Evolutionary conservation across 2,329 filamentous ascomycete species (phyloP), one percentile per base, ranked within the genome.

Genomic region (Fusarium robinianum): DNA sequence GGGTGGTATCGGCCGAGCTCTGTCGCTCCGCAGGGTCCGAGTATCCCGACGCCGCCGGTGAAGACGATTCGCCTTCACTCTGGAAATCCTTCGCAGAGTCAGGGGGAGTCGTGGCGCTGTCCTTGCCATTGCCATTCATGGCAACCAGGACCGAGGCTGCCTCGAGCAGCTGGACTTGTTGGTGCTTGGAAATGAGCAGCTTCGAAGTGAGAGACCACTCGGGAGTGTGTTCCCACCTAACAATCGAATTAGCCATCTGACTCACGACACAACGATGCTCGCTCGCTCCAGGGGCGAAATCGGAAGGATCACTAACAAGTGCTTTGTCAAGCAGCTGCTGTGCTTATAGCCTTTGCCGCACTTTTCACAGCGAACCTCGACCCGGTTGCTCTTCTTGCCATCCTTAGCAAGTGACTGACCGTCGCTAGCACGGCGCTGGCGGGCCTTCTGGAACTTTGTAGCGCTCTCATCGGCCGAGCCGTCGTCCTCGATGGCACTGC

Each of bases 291-390:
- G n/a, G n/a, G n/a, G n/a, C n/a, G n/a, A n/a, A n/a, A n/a, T n/a
- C n/a, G n/a, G n/a, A n/a, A n/a, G n/a, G 83, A 79, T 76, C 79
- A 96, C 94, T 83, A 85, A 97, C 94, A 96, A 87, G 85, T 99
- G 94, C 83, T 97, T 99, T 70, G 89, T 95, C 79, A 99, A 84
- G 84, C 94, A 99, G 78, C 94, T 97, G 84, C 91, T 95, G 81
- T 99, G 94, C 84, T 99, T 99, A 83, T 99, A 99, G 74, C 90
- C 90, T 81, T 99, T 99, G 72, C 92, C 92, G 78, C 94, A 99
- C 73, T 91, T 92, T 68, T 96, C 90, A 77, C 94, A 99, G 72
- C 88, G 90, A 67, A 99, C 83, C 70, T 97, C 92, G 64, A 85
- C 83, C 64, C 84, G 82, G 73, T 83, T 87, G 70, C 82, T 80